Evolutionary conservation across 2,329 filamentous ascomycete species (phyloP).

Genomic region (Aspergillus pseudoglaucus): DNA sequence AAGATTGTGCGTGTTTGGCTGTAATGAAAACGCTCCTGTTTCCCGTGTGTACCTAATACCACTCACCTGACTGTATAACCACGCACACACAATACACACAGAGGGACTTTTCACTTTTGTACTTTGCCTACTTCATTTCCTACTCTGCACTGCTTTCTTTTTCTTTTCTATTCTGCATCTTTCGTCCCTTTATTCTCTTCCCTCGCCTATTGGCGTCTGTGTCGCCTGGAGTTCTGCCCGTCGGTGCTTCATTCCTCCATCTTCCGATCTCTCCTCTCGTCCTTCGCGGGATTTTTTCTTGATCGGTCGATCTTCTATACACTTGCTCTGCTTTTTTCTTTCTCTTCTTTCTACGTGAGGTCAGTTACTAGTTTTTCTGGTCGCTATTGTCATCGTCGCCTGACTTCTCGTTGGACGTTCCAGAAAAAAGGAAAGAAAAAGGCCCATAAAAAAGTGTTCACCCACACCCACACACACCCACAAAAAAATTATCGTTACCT

Average conservation of each 20-base stretch:
- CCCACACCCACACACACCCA: background rate
- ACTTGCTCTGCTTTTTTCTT: constrained; percentile 5
- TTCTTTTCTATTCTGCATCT: constrained; percentile 14
- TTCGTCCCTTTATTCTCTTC: constrained; percentile 11
- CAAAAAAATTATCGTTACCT: constrained; percentile 1
- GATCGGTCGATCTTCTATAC: constrained; percentile 12
- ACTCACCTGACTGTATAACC: background rate
- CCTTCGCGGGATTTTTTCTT: constrained; percentile 13
- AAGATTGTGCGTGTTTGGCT: background rate
- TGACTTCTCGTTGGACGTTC: background rate
- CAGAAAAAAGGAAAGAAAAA: background rate
- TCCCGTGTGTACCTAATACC: background rate
- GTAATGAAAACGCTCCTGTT: background rate
- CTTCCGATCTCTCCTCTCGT: constrained; percentile 8
- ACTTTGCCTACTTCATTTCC: constrained; percentile 13
- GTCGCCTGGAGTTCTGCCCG: constrained; percentile 16
- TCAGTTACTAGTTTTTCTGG: constrained; percentile 1
- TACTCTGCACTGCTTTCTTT: constrained; percentile 10
- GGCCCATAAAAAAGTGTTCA: background rate
- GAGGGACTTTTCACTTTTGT: constrained; percentile 6
- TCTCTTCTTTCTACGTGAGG: constrained; percentile 14
- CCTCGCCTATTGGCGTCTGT: constrained; percentile 12
- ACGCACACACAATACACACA: constrained; percentile 1
- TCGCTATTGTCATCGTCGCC: background rate
- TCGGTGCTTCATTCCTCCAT: constrained; percentile 16